Evolutionary conservation across 2,329 filamentous ascomycete species (phyloP), one percentile per base, ranked within the genome.

Genomic region (Myriangium duriaei): DNA sequence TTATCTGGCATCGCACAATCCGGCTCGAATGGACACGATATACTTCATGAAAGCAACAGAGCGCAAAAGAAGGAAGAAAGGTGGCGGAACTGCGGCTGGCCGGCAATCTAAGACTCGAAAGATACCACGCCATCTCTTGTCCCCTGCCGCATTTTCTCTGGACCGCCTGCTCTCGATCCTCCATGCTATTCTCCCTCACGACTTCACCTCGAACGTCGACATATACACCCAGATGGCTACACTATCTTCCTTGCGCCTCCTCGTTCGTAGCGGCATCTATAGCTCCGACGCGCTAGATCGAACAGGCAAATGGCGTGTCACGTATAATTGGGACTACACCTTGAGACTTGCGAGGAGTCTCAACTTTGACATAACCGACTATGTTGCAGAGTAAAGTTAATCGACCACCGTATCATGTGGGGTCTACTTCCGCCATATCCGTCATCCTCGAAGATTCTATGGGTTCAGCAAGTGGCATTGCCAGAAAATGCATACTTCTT

Each of bases 1-100:
- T 3, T 91, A 91, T 59, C 72, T 91, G 3, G 80, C 83, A 36
- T 85, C 81, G 1, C 83, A 84, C 66, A 91, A 87, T 55, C 73
- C 79, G 11, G 63, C 79, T 1, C 71, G 75, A n/a, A 74, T 81
- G 51, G 83, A 91, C 55, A 63, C 74, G 4, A 68, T 74, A 1
- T 74, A 84, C 51, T 91, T 91, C 64, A 84, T 81, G 48, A 84
- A 81, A 10, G 70, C 74, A 51, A 70, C 77, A 40, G 65, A 67
- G 36, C 60, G 59, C 48, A 62, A 62, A 43, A 61, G 62, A 33
- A 61, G 63, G 39, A 75, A 56, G 65, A 67, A 49, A 56, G 64
- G 33, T 60, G 65, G 45, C 63, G 68, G 36, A 59, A 63, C 59
- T 41, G 43, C 49, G 26, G 43, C 38, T 17, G 48, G 52, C 2